Percentiles rank a stretch among this genome's conserved stretches.
Conservation (phyloP, 495 filamentous ascomycete genomes). For the Astrocystis sublimbata region DNA sequence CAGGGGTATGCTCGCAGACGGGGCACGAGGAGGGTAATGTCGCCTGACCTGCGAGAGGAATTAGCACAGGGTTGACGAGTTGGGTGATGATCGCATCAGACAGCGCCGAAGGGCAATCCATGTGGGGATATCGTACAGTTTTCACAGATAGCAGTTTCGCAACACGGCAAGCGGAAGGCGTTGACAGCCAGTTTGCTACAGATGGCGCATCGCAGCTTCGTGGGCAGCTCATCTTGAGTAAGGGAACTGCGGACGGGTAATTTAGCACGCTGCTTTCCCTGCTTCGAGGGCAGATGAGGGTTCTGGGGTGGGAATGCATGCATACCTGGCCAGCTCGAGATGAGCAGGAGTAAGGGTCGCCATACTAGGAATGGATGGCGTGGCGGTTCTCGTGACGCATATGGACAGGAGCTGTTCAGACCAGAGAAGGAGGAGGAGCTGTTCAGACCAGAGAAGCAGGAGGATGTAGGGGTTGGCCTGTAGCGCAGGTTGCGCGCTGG, state of each 20-base stretch:
- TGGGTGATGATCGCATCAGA: no score
- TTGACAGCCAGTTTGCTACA: slow-evolving; percentile 91
- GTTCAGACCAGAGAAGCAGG: background rate
- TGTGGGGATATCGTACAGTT: slow-evolving; percentile 62
- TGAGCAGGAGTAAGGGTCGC: slow-evolving; percentile 43
- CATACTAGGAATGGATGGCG: slow-evolving; percentile 25
- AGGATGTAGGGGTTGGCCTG: background rate
- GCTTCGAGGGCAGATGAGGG: background rate
- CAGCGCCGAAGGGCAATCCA: slow-evolving; percentile 20
- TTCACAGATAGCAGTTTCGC: slow-evolving; percentile 92
- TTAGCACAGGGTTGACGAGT: background rate
- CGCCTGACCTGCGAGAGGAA: slow-evolving; percentile 63
- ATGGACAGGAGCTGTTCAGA: background rate
- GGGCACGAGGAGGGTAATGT: slow-evolving; percentile 80
- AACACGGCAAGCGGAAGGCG: slow-evolving; percentile 88
- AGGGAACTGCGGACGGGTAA: slow-evolving; percentile 64
- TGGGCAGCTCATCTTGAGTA: slow-evolving; percentile 81
- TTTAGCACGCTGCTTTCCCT: background rate
- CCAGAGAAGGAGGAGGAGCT: background rate
- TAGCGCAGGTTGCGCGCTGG: background rate
- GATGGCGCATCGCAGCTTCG: slow-evolving; percentile 90
- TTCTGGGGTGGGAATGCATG: background rate
- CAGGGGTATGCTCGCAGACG: slow-evolving; percentile 86
- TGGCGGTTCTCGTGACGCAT: slow-evolving; percentile 10
- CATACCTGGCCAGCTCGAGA: slow-evolving; percentile 43